Evolutionary conservation across 1,284 basidiomycete species (phyloP).

Genomic region (Earliella scabrosa): DNA sequence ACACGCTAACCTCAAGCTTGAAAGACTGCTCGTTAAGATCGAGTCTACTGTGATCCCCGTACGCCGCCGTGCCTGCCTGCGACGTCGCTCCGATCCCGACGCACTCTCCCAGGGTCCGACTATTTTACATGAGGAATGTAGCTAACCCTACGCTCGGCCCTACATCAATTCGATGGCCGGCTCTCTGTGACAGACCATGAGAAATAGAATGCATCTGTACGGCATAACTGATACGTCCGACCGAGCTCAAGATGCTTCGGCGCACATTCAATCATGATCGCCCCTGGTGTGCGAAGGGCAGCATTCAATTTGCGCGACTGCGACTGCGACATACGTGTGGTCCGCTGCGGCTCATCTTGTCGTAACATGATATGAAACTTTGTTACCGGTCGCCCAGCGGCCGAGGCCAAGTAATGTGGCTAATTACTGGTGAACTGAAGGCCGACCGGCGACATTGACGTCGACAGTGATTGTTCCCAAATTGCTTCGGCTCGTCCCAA

Average conservation of each 20-base stretch:
- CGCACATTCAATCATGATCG: not conserved
- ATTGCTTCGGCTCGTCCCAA: not conserved
- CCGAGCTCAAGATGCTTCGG: not conserved
- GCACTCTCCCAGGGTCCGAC: not conserved
- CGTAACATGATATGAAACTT: no score
- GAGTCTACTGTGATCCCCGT: no score
- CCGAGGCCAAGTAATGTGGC: no score
- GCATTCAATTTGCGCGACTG: no score
- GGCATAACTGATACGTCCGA: slow-evolving; percentile 4
- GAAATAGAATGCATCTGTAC: not conserved
- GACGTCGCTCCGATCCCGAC: not conserved
- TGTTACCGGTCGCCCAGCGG: no score
- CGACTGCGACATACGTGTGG: no score
- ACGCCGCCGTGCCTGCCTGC: no score
- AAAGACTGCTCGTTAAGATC: no score
- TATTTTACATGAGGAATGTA: not conserved
- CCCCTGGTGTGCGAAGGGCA: not conserved
- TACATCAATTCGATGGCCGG: not conserved
- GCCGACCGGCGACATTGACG: slow-evolving; percentile 1
- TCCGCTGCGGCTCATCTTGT: no score
- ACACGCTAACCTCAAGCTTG: no score
- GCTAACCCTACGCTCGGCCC: not conserved
- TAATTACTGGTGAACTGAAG: no score
- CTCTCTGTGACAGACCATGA: not conserved
- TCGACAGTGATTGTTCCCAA: not conserved